A percentile compares a stretch with the other conserved stretches of the same genome.
Conservation (phyloP, 108 stramenopile genomes). For the Fragilariopsis cylindrus region DNA sequence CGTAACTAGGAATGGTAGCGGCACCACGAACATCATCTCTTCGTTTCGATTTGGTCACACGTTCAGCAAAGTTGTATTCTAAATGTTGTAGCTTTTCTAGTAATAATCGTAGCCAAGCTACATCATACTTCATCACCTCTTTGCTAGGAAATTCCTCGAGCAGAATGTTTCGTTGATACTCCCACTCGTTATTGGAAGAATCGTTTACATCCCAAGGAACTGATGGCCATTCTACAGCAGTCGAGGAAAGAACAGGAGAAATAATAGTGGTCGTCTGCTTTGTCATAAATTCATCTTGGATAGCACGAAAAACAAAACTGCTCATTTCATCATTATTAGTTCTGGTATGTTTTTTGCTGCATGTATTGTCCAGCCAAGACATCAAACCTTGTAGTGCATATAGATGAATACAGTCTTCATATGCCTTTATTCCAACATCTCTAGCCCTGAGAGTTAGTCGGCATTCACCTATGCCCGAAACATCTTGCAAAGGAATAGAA, state of each 20-base stretch:
- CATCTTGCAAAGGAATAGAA: not conserved
- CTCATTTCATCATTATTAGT: not conserved
- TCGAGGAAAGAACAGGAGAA: not conserved
- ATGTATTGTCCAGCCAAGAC: conserved; percentile 10
- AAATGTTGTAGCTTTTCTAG: conserved; percentile 51
- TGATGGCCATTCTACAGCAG: conserved; percentile 45
- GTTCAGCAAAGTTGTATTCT: conserved; percentile 62
- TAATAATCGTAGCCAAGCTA: conserved; percentile 25
- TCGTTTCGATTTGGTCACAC: conserved; percentile 64
- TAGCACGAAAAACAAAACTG: not conserved
- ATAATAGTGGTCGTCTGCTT: not conserved
- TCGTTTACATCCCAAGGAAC: conserved; percentile 73
- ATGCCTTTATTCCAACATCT: conserved; percentile 66
- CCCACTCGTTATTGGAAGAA: conserved; percentile 39
- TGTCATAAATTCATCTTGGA: not conserved
- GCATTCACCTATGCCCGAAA: conserved; percentile 9
- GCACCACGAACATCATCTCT: conserved; percentile 83
- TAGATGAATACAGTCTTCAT: conserved; percentile 69
- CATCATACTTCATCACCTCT: conserved; percentile 1
- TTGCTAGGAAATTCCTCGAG: conserved; percentile 52
- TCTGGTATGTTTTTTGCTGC: not conserved
- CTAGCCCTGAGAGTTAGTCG: conserved; percentile 57
- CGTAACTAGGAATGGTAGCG: conserved; percentile 75
- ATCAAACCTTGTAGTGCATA: conserved; percentile 78
- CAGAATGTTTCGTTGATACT: conserved; percentile 56